Evolutionary conservation across 306 rosid genomes (phyloP).

Genomic region (Dryas octopetala): DNA sequence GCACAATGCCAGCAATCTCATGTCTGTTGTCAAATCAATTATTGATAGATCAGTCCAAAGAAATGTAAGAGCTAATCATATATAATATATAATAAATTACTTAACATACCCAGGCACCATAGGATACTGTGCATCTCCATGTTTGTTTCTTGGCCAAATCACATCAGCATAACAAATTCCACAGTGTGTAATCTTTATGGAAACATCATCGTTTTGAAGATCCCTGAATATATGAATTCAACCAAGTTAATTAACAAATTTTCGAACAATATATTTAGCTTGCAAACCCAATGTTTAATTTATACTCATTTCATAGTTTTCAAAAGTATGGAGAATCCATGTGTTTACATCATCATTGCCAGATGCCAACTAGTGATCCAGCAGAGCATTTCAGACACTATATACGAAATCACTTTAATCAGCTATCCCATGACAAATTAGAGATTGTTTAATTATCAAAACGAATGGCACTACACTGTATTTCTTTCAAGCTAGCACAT

Average conservation of each 20-base stretch:
- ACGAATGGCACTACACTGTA: too few species aligned
- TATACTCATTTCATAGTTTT: too few species aligned
- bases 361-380: neutral
- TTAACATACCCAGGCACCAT: constrained; percentile 66
- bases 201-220: constrained; percentile 55
- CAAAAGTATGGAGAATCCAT: neutral
- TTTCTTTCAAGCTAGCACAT: too few species aligned
- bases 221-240: constrained; percentile 37
- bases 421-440: too few species aligned
- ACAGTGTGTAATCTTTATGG: constrained; percentile 62
- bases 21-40: constrained; percentile 42
- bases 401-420: too few species aligned
- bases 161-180: constrained; percentile 80
- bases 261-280: too few species aligned
- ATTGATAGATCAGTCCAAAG: neutral
- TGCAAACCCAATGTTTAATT: too few species aligned
- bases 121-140: constrained; percentile 58
- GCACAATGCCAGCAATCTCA: constrained; percentile 78
- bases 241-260: neutral
- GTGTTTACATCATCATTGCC: neutral
- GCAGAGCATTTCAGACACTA: too few species aligned
- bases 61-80: neutral
- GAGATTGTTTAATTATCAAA: too few species aligned
- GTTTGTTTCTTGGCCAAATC: constrained; percentile 48
- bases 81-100: neutral